Percentiles rank a stretch among this genome's conserved stretches.
These are phyloP conservation scores for Penicillium lagena DNA, from an alignment of 495 filamentous ascomycete species.

Conservation along the genomic window DNA sequence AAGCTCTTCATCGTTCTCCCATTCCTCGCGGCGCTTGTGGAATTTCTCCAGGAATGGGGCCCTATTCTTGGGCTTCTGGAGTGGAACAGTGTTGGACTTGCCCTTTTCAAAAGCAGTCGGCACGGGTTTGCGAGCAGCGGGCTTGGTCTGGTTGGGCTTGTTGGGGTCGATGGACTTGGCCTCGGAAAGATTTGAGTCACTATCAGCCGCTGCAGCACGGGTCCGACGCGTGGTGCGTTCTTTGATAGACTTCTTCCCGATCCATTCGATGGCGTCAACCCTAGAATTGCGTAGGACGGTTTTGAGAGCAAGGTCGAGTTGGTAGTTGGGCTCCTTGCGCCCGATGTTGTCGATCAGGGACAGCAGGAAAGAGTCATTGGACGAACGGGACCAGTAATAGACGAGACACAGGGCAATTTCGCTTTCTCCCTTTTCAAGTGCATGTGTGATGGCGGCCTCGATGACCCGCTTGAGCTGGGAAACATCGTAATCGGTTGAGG, in stretches of 20 bases:
- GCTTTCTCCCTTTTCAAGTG: neutral
- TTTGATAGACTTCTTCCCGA: neutral
- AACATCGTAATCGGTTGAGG: slow-evolving; percentile 10
- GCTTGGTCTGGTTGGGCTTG: slow-evolving; percentile 7
- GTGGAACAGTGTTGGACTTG: slow-evolving; percentile 25
- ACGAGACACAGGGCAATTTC: slow-evolving; percentile 8
- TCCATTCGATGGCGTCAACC: slow-evolving; percentile 12
- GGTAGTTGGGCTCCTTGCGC: neutral
- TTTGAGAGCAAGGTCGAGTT: slow-evolving; percentile 7
- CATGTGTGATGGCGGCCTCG: slow-evolving; percentile 6
- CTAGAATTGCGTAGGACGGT: slow-evolving; percentile 7
- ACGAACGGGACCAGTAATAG: slow-evolving; percentile 14
- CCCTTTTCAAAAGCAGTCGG: slow-evolving; percentile 9
- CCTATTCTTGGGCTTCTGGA: slow-evolving; percentile 18
- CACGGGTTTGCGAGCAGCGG: no score
- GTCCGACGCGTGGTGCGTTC: neutral
- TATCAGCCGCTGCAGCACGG: slow-evolving; percentile 18
- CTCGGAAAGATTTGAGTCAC: slow-evolving; percentile 39
- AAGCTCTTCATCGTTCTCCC: slow-evolving; percentile 22
- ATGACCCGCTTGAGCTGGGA: slow-evolving; percentile 7
- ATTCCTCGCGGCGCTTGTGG: slow-evolving; percentile 20
- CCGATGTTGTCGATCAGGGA: slow-evolving; percentile 14
- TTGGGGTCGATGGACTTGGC: slow-evolving; percentile 28
- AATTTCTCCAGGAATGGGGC: slow-evolving; percentile 9
- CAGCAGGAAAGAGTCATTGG: slow-evolving; percentile 14